Evolutionary conservation across 2,329 filamentous ascomycete genomes (phyloP), one percentile per base, ranked within the genome.

Genomic region (Amphichorda felina): DNA sequence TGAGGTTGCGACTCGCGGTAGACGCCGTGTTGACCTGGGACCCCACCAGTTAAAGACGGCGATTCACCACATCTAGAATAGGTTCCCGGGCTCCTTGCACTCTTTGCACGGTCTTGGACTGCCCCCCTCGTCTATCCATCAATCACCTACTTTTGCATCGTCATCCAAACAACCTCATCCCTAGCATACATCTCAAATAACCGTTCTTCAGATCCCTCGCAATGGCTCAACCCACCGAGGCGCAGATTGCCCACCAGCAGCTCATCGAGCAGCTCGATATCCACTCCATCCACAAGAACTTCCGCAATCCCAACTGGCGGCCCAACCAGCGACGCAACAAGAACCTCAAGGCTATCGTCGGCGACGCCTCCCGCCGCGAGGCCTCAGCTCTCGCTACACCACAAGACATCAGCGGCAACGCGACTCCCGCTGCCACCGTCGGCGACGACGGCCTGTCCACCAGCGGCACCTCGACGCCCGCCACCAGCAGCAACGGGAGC

Each of bases 321-420:
- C 86, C 91, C 13, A 86, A 89, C 45, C 82, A 88, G 59, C 87
- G 91, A 35, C 85, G 91, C 59, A 98, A 98, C 74, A 98, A 98
- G 68, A 96, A 94, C 59, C 80, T 96, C 60, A 96, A 96, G 61
- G 85, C 94, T 49, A 91, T 98, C 42, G 71, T 98, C 41, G 82
- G 86, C 40, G 91, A 98, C 50, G 84, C 82, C 10, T 76, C 83
- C 16, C 81, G 86, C 47, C 85, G 82, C 53, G 89, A 96, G 64
- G 85, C 86, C n/a, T 94, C 87, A 4, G 71, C 84, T 25, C 69
- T 88, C 51, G 85, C 82, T 13, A 94, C 75, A 2, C 71, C 85
- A 0, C 81, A 84, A 53, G 83, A 85, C 55, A 54, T 61, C 46
- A 88, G 82, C 51, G 87, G 87, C 45, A 70, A 76, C 36, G 84